Base-by-base conservation (phyloP, 2,329 filamentous ascomycete genomes). In the Lecanicillium sp. region DNA sequence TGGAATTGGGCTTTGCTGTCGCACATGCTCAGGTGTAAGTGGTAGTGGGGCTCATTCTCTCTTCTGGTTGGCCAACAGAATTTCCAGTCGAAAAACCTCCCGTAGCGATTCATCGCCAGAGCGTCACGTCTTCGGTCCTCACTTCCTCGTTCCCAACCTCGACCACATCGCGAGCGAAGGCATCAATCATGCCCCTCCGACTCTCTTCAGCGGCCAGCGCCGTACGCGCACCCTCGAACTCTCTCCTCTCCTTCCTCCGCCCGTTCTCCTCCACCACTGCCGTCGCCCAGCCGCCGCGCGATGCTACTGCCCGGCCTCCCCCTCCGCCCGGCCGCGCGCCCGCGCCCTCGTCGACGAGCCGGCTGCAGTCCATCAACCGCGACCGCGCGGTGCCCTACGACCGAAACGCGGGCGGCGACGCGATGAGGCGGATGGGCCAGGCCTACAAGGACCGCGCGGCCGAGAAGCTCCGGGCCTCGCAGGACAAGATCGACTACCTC, bases 121-220 rank as follows among this genome's bases (percentile, higher is more conserved):
- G 15, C 27, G 30, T 24, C 43, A 36, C 17, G 9, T 9, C 12
- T 24, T 23, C 45, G 8, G 21, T 37, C 11, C 20, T 48, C n/a
- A 23, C 41, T 26, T 3, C 35, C 19, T 21, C 24, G 11, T 30
- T 21, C 41, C 15, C 24, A 35, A 38, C 9, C 32, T 17, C 43
- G 12, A 38, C 43, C 38, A 53, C 23, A 19, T 48, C 35, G n/a
- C n/a, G 51, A 48, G 43, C 44, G 21, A 49, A 54, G 54, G 29
- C 33, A 27, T 47, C 54, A 54, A 62, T 54, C 45, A 74, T 74
- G 71, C 65, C 68, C 48, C 67, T 67, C 15, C 60, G 68, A 56
- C 60, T 72, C 58, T 59, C n/a, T n/a, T n/a, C 65, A 17, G 30
- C 49, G 3, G 39, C 52, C 19, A 54, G 58, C 41, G 54, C 53